Base-by-base conservation (phyloP, 768 basidiomycete genomes). In the Boletus rex-veris region DNA sequence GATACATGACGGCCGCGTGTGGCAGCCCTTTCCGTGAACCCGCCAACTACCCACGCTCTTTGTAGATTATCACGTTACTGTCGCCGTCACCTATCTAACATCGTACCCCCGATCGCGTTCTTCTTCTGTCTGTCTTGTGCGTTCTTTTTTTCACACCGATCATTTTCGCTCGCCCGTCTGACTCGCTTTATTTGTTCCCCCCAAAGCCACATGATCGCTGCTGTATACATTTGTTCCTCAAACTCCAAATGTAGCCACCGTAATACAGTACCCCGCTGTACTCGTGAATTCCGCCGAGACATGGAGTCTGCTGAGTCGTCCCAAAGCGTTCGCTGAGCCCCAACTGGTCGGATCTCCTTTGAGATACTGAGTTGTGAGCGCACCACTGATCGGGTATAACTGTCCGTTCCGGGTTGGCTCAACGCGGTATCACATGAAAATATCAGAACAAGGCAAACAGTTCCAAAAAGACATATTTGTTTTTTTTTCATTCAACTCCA, bases 1-100 rank as follows among this genome's bases (percentile, higher is more conserved):
- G 93, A 96, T 55, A 78, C 86, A 68, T 90, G 74, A 45, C 38
- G 47, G 46, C 30, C 33, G 12, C 33, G 3, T 30, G 41, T n/a
- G 35, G 42, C 45, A 26, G 36, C 33, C 33, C 14, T 35, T 14
- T 14, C 33, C 33, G 10, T 19, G 28, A 38, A 16, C 26, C 16
- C 16, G 41, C 41, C 41, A 51, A 37, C 5, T 59, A 24, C 45
- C 50, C 56, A 46, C 48, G 41, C 42, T 28, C 45, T 28, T 48
- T 28, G 30, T 48, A 43, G 42, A 61, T 58, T 50, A 54, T 58
- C 50, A 52, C 38, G 49, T 12, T 48, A 47, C 24, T 30, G 33
- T 35, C 33, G 5, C 33, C 33, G 33, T 14, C 12, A 14, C 33
- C 44, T 58, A 60, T 59, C 57, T 68, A 58, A 62, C 48, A 57